Conservation (phyloP, 1,284 basidiomycete species). For the Cerioporus squamosus region DNA sequence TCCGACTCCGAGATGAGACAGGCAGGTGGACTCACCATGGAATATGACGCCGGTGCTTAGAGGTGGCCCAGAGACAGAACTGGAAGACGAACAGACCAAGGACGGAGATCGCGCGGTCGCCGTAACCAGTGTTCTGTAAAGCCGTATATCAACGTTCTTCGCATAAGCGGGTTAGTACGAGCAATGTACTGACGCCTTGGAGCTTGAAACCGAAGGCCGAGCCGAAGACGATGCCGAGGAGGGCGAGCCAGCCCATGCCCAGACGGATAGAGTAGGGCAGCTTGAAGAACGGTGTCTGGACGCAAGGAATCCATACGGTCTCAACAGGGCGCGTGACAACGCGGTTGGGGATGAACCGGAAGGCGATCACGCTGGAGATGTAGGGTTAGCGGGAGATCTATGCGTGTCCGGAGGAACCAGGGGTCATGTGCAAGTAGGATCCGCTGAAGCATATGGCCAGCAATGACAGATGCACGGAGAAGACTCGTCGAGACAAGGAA, state of each 20-base stretch:
- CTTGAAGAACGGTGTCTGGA: slow-evolving; percentile 72
- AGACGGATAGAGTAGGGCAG: slow-evolving; percentile 64
- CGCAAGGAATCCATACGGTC: slow-evolving; percentile 65
- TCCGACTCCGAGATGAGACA: not conserved
- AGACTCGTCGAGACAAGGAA: too few species aligned
- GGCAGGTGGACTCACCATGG: slow-evolving; percentile 58
- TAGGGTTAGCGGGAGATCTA: not conserved
- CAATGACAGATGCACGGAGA: too few species aligned
- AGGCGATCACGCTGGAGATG: slow-evolving; percentile 67
- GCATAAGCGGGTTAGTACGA: not conserved
- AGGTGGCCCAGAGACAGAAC: slow-evolving; percentile 67
- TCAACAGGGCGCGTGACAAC: slow-evolving; percentile 68
- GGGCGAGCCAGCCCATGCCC: slow-evolving; percentile 71
- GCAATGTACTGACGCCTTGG: slow-evolving; percentile 47
- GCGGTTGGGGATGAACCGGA: slow-evolving; percentile 77
- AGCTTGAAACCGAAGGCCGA: slow-evolving; percentile 82
- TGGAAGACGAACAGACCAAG: slow-evolving; percentile 82
- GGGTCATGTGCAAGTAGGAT: too few species aligned
- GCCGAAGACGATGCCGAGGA: slow-evolving; percentile 78
- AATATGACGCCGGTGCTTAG: slow-evolving; percentile 61
- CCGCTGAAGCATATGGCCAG: too few species aligned
- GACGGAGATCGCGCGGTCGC: slow-evolving; percentile 82
- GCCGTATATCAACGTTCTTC: slow-evolving; percentile 27
- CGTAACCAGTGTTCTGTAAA: slow-evolving; percentile 65
- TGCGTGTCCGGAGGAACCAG: not conserved